These are phyloP conservation scores for Hemileia vastatrix DNA, from an alignment of 1,284 basidiomycete species.

Conservation along the genomic window DNA sequence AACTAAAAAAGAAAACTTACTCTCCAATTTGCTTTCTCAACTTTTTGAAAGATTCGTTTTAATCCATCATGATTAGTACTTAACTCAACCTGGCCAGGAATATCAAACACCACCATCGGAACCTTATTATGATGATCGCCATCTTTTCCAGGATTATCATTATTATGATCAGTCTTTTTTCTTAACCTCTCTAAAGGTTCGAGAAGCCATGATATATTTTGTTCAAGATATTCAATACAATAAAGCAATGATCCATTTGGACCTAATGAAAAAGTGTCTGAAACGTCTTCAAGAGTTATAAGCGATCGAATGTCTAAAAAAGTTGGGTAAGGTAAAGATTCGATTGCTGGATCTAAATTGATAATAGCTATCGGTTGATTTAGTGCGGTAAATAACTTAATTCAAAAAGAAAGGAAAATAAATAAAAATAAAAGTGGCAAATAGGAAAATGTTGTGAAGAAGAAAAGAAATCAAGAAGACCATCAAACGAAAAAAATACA, in stretches of 20 bases:
- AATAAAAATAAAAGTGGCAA: neutral
- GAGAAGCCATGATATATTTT: conserved; percentile 90
- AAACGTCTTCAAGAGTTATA: conserved; percentile 78
- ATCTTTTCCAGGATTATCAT: conserved; percentile 48
- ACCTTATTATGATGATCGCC: too few relatives aligned
- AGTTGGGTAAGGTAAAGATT: conserved; percentile 79
- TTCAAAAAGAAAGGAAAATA: neutral
- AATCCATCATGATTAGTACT: conserved; percentile 88
- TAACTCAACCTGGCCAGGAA: conserved; percentile 94
- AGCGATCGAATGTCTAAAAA: conserved; percentile 74
- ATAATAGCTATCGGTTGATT: conserved; percentile 65
- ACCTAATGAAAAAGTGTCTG: conserved; percentile 74
- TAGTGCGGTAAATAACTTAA: neutral
- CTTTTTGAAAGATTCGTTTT: conserved; percentile 63
- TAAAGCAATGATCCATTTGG: conserved; percentile 97
- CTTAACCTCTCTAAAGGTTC: too few relatives aligned
- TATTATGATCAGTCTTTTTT: neutral
- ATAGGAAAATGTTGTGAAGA: neutral
- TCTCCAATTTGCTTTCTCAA: conserved; percentile 65
- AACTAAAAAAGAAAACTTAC: conserved; percentile 51
- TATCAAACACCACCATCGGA: conserved; percentile 90
- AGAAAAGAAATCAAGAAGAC: too few relatives aligned
- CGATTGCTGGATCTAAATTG: conserved; percentile 83
- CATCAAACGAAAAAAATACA: too few relatives aligned
- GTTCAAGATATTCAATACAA: conserved; percentile 94